Base-by-base conservation (phyloP, 73 alveolate species). In the Paramecium sexaurelia region DNA sequence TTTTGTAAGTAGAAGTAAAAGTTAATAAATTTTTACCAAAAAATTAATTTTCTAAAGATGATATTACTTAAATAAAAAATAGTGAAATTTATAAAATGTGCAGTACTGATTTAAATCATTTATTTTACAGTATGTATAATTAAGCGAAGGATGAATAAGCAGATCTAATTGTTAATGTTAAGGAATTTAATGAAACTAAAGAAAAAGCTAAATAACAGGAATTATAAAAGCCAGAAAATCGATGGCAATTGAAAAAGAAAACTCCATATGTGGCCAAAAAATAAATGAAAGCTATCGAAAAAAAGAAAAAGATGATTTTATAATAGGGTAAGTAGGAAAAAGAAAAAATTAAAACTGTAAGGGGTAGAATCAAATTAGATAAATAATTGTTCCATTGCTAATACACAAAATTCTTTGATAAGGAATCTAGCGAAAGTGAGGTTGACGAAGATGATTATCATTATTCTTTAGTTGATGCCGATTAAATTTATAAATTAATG, bases 311-410 rank as follows among this genome's bases (percentile, higher is more conserved):
- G 29, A 71, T 66, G 83, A 71, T 71, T 3, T 35, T 71, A 35
- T 15, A 15, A 7, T 29, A 71, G 5, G 29, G n/a, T 61, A 26
- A 61, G 26, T 26, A 61, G 39, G 83, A 24, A 24, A 24, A 45
- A 19, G 73, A 78, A 3, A 45, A 45, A 27, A 78, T 78, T 26
- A 78, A 78, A 78, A 78, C 90, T 4, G 73, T 41, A 24, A 41
- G 90, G 41, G 90, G 90, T 29, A 78, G 55, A 39, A 39, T 78
- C 33, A 39, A 78, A 43, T 19, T 78, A 24, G 90, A 78, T 78
- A 78, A 78, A 24, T 17, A 78, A 78, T 10, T 78, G 13, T 78
- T 78, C 17, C 90, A 32, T 22, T 56, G 90, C 19, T 15, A 40
- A 29, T 78, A 78, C 73, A 78, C 90, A 19, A 37, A 43, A 22